phyloP scores from a whole-genome alignment of 2,329 filamentous ascomycete genomes.

The Chrysoporthe puriensis region DNA sequence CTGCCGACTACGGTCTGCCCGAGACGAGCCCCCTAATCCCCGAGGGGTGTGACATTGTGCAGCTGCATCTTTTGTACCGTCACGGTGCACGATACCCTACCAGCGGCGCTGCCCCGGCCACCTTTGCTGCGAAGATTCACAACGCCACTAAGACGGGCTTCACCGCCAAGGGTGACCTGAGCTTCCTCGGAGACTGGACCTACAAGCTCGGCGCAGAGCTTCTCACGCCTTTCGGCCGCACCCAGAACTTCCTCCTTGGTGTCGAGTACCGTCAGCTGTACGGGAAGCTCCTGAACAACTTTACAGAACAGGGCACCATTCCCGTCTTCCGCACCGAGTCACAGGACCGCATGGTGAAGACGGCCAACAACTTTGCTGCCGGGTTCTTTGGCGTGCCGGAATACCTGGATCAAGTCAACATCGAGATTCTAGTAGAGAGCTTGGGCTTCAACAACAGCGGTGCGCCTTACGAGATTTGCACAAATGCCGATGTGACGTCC shows the following conservation, averaged over 20 bases:
- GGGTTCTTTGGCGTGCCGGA: slow-evolving; percentile 41
- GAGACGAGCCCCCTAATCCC: slow-evolving; percentile 38
- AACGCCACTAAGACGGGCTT: slow-evolving; percentile 40
- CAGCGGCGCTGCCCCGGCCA: slow-evolving; percentile 34
- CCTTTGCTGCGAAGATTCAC: slow-evolving; percentile 39
- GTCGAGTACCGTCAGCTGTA: slow-evolving; percentile 46
- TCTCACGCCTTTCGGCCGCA: slow-evolving; percentile 44
- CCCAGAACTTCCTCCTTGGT: slow-evolving; percentile 46
- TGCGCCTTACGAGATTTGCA: slow-evolving; percentile 37
- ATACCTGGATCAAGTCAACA: slow-evolving; percentile 38
- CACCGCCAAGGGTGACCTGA: slow-evolving; percentile 36
- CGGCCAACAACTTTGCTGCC: slow-evolving; percentile 38
- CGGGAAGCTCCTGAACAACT: slow-evolving; percentile 48
- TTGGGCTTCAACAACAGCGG: slow-evolving; percentile 38
- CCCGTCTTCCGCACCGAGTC: slow-evolving; percentile 43
- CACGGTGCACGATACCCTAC: slow-evolving; percentile 41
- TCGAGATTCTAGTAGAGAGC: slow-evolving; percentile 40
- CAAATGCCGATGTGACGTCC: slow-evolving; percentile 33
- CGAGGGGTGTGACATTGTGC: slow-evolving; percentile 37
- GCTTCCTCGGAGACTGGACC: slow-evolving; percentile 39
- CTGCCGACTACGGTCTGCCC: slow-evolving; percentile 38
- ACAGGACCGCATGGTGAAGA: slow-evolving; percentile 41
- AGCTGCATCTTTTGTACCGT: slow-evolving; percentile 40
- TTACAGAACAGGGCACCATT: slow-evolving; percentile 41
- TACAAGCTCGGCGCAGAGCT: slow-evolving; percentile 42